Conservation (phyloP, 1,284 basidiomycete species). For the Entoloma clypeatum region DNA sequence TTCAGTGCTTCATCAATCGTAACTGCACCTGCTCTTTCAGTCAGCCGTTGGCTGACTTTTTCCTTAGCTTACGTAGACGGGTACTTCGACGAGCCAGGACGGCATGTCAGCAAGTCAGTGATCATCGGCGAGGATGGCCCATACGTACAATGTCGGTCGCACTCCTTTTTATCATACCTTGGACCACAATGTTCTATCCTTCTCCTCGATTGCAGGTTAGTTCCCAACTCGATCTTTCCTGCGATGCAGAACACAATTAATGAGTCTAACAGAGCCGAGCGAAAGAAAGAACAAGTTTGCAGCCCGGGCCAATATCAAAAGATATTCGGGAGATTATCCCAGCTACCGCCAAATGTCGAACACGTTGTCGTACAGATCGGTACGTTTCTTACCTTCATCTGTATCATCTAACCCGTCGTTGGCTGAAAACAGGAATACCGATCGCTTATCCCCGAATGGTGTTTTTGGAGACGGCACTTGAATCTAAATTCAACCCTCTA, state of each 20-base stretch:
- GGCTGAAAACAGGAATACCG: slow-evolving; percentile 51
- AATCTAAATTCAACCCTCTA: slow-evolving; percentile 80
- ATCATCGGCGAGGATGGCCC: slow-evolving; percentile 76
- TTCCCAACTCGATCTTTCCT: neutral
- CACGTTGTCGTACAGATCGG: slow-evolving; percentile 83
- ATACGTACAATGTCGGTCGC: slow-evolving; percentile 76
- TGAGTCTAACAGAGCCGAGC: slow-evolving; percentile 63
- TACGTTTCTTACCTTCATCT: slow-evolving; percentile 24
- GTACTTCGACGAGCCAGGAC: slow-evolving; percentile 47
- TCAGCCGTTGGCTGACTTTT: slow-evolving; percentile 5
- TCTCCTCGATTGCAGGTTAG: slow-evolving; percentile 81
- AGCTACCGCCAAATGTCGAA: slow-evolving; percentile 63
- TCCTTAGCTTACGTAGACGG: slow-evolving; percentile 71
- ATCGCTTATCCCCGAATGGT: slow-evolving; percentile 93
- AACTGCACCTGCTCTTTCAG: slow-evolving; percentile 21
- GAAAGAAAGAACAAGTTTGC: slow-evolving; percentile 78
- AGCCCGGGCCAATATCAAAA: slow-evolving; percentile 68
- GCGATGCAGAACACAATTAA: neutral
- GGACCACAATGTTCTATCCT: slow-evolving; percentile 72
- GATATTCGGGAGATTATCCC: slow-evolving; percentile 59
- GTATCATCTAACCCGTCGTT: neutral
- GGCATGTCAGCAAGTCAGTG: slow-evolving; percentile 67
- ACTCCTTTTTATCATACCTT: slow-evolving; percentile 74
- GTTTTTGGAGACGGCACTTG: slow-evolving; percentile 76
- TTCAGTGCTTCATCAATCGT: slow-evolving; percentile 89